Evolutionary conservation across 169 alveolate genomes (phyloP).

Genomic region (Cryptosporidium tyzzeri): DNA sequence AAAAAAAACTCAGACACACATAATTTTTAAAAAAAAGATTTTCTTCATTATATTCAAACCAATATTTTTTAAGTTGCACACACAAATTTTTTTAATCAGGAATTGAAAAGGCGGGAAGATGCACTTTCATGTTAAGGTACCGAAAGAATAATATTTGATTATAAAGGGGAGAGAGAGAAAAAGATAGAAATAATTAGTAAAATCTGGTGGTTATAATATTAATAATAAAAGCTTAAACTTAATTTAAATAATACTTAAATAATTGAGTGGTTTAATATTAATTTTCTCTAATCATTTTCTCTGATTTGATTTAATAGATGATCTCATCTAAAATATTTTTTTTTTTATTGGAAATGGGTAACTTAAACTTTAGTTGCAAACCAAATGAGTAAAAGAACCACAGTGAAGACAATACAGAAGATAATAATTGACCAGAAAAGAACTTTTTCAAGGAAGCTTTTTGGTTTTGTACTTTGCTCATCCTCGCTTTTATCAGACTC

Average conservation of each 20-base stretch:
- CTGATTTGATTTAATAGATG: background rate
- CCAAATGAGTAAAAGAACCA: constrained; percentile 68
- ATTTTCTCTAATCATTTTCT: background rate
- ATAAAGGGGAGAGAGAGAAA: background rate
- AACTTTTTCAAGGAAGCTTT: constrained; percentile 58
- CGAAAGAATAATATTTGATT: background rate
- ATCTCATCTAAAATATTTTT: background rate
- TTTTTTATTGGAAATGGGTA: background rate
- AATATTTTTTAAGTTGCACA: background rate
- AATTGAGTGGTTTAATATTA: background rate
- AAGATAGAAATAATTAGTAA: background rate
- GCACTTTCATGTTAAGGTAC: background rate
- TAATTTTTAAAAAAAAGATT: background rate
- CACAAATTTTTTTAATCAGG: background rate
- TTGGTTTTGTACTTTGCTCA: constrained; percentile 14
- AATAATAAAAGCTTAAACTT: background rate
- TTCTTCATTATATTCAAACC: background rate
- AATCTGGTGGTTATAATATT: background rate
- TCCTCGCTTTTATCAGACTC: constrained; percentile 1
- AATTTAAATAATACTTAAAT: background rate
- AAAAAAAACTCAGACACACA: background rate
- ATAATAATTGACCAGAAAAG: constrained; percentile 67
- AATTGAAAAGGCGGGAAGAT: background rate
- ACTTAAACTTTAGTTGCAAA: constrained; percentile 67
- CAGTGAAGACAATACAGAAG: constrained; percentile 61